Conservation (phyloP, 352 stramenopile genomes). For the Pythium phragmitis region DNA sequence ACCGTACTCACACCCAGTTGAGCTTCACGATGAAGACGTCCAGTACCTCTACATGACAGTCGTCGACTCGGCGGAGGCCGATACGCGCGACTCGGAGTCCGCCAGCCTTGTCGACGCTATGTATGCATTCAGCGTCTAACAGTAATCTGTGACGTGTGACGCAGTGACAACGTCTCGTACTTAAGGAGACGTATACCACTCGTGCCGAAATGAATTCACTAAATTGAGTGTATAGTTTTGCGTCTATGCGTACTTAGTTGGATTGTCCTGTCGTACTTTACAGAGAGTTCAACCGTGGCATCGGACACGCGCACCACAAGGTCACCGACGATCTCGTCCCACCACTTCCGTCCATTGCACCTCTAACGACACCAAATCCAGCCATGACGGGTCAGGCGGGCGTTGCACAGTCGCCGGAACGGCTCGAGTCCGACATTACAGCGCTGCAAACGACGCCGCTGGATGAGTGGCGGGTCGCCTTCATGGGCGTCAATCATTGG, state of each 20-base stretch:
- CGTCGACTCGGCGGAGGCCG: slow-evolving; percentile 10
- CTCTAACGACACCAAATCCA: background rate
- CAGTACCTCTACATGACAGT: slow-evolving; percentile 24
- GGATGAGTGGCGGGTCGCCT: slow-evolving; percentile 4
- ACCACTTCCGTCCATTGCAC: background rate
- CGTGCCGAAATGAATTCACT: background rate
- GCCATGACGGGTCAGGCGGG: background rate
- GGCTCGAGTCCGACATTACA: background rate
- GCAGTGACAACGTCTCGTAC: background rate
- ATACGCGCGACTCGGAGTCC: background rate
- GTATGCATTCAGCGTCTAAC: background rate
- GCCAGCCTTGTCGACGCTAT: background rate
- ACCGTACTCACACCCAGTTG: slow-evolving; percentile 19
- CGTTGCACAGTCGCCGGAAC: background rate
- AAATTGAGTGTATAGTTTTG: background rate
- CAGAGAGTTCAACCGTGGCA: slow-evolving; percentile 9
- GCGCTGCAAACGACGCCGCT: background rate
- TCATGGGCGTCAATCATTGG: slow-evolving; percentile 28
- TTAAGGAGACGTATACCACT: background rate
- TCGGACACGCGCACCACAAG: slow-evolving; percentile 14
- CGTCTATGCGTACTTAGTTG: background rate
- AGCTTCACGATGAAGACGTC: slow-evolving; percentile 21
- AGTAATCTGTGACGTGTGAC: slow-evolving; percentile 14
- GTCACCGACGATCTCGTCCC: background rate
- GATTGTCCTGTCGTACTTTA: background rate